A percentile compares a stretch with the other conserved stretches of the same genome.
phyloP scores from a whole-genome alignment of 495 filamentous ascomycete genomes.

The Staphylotrichum longicolle region DNA sequence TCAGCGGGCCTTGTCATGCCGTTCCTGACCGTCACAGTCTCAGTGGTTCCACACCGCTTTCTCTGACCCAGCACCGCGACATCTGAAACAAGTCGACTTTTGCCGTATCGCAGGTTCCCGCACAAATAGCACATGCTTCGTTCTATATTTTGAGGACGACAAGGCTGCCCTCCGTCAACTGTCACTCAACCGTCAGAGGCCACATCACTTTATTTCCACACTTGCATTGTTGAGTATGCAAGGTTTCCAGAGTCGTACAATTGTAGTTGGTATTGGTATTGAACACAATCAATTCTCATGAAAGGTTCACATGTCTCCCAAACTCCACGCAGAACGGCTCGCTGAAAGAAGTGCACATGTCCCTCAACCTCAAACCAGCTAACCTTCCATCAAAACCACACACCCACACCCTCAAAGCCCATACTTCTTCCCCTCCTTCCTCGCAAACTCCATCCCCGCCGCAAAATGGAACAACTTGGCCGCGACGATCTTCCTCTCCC shows the following conservation, averaged over 20 bases:
- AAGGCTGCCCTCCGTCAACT: no score
- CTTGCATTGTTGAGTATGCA: no score
- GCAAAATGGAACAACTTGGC: slow-evolving; percentile 49
- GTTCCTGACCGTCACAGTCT: neutral
- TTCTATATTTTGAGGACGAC: no score
- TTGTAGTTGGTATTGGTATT: no score
- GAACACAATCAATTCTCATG: no score
- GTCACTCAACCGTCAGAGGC: no score
- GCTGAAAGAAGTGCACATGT: no score
- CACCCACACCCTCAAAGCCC: slow-evolving; percentile 18
- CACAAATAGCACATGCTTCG: no score
- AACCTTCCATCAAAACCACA: neutral
- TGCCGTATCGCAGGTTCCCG: neutral
- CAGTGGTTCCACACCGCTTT: slow-evolving; percentile 1
- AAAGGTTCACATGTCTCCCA: no score
- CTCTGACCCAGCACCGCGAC: neutral
- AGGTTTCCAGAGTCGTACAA: no score
- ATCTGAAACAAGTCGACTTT: slow-evolving; percentile 8
- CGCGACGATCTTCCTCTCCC: slow-evolving; percentile 38
- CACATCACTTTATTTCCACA: no score
- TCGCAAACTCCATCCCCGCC: slow-evolving; percentile 43
- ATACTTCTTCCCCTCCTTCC: slow-evolving; percentile 35
- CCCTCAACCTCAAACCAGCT: neutral
- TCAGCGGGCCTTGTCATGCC: neutral
- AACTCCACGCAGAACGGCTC: no score